These are phyloP conservation scores for Arthrobotrys megalospora DNA, from an alignment of 2,329 filamentous ascomycete genomes.

Conservation along the genomic window DNA sequence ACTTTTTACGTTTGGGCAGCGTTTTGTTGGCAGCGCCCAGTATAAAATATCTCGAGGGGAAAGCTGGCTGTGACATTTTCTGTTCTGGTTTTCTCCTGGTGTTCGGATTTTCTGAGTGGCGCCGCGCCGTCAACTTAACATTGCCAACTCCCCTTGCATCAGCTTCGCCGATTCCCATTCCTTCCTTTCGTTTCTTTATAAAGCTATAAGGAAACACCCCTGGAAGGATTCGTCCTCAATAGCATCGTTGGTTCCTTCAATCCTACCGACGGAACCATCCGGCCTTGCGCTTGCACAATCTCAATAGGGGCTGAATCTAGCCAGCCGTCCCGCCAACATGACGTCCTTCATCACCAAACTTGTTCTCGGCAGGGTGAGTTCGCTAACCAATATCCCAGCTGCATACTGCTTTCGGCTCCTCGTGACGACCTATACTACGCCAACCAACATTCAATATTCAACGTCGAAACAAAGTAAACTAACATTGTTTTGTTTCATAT, in stretches of 20 bases:
- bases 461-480: background rate
- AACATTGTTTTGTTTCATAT: constrained; percentile 15
- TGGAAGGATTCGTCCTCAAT: background rate
- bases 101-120: background rate
- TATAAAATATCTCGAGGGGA: constrained; percentile 2
- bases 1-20: constrained; percentile 5
- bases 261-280: background rate
- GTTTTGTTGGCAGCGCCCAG: background rate
- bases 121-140: background rate
- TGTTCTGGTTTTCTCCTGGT: background rate
- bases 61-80: background rate
- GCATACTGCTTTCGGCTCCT: background rate
- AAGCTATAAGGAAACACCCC: background rate
- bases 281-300: background rate
- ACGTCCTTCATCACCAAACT: constrained; percentile 72
- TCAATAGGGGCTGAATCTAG: background rate
- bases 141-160: constrained; percentile 13
- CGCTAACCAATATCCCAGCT: background rate
- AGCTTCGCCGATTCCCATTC: background rate
- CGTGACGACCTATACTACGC: too few species aligned
- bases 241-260: background rate
- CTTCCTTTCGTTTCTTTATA: background rate
- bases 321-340: constrained; percentile 68
- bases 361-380: constrained; percentile 66
- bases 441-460: background rate